Conservation (phyloP, 202 grass and related monocot genomes). For the Elaeis oleifera region DNA sequence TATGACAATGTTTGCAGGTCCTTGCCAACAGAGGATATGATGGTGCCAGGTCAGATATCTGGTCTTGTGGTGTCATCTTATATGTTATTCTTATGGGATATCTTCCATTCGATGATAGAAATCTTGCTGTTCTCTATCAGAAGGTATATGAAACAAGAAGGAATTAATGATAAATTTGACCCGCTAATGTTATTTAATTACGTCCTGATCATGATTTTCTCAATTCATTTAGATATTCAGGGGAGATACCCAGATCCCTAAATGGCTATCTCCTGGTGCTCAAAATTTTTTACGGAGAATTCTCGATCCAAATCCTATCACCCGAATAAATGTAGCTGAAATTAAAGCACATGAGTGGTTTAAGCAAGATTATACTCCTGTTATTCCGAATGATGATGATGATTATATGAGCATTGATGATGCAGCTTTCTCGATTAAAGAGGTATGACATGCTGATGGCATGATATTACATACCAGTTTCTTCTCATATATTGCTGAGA, state of each 20-base stretch:
- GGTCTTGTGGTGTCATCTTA: constrained; percentile 95
- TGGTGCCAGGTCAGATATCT: constrained; percentile 73
- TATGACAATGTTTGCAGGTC: constrained; percentile 34
- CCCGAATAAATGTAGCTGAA: constrained; percentile 43
- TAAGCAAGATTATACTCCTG: constrained; percentile 48
- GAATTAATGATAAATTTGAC: background rate
- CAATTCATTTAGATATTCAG: constrained; percentile 61
- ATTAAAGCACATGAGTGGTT: constrained; percentile 81
- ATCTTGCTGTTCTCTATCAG: constrained; percentile 91
- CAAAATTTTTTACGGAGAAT: constrained; percentile 55
- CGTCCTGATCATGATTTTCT: background rate
- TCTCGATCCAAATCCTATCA: constrained; percentile 74
- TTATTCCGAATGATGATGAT: constrained; percentile 45
- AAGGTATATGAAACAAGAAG: constrained; percentile 31
- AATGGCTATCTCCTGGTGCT: constrained; percentile 52
- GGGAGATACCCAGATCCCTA: constrained; percentile 62
- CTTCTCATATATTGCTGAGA: background rate
- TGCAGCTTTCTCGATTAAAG: constrained; percentile 33
- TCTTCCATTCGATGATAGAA: constrained; percentile 88
- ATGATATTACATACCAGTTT: background rate
- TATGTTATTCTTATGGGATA: constrained; percentile 69
- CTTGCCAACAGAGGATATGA: constrained; percentile 85
- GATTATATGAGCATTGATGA: constrained; percentile 27
- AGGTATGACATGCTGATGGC: constrained; percentile 29
- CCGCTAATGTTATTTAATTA: background rate